Base-by-base conservation (phyloP, 495 filamentous ascomycete genomes). In the Xylaria grammica region DNA sequence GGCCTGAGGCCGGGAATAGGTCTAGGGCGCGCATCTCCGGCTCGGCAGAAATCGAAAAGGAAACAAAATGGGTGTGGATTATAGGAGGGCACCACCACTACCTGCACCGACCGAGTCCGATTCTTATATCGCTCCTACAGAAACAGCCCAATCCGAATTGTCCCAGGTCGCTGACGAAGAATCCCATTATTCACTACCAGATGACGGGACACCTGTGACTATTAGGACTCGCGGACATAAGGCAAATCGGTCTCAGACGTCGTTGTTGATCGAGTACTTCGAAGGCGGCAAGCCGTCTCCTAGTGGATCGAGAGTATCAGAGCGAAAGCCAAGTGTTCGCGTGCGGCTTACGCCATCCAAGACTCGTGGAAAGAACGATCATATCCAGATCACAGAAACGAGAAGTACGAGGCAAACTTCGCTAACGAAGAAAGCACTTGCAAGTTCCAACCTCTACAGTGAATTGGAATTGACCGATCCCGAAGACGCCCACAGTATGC, bases 231-330 rank as follows among this genome's bases (percentile, higher is more conserved):
- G 83, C 64, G 85, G 85, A 65, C 87, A 87, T 66, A 86, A 82
- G 63, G 76, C 79, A 52, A 83, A 83, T 69, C 86, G 83, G 69
- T 95, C 91, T 51, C 93, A 96, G 75, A 97, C 95, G 44, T 96
- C 92, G 53, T 85, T 99, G 54, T 82, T 99, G 72, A 99, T 99
- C 72, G 95, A 99, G 77, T 97, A 97, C 76, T 99, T 97, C 73
- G 94, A 97, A 77, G 92, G 87, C 68, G 90, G 91, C 55, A 97
- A 95, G 75, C 66, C 78, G 44, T 73, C 80, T 53, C 67, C 80
- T 80, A 58, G 83, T 77, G 58, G 63, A 48, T 69, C 72, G 9
- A 50, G 53, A 26, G 19, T 46, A 30, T 62, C 65, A 48, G 73
- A 79, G 51, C 79, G 90, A 83, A 79, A 92, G 63, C 96, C 95